These are phyloP conservation scores for Clarireedia homoeocarpa DNA, from an alignment of 2,329 filamentous ascomycete species.

Conservation along the genomic window DNA sequence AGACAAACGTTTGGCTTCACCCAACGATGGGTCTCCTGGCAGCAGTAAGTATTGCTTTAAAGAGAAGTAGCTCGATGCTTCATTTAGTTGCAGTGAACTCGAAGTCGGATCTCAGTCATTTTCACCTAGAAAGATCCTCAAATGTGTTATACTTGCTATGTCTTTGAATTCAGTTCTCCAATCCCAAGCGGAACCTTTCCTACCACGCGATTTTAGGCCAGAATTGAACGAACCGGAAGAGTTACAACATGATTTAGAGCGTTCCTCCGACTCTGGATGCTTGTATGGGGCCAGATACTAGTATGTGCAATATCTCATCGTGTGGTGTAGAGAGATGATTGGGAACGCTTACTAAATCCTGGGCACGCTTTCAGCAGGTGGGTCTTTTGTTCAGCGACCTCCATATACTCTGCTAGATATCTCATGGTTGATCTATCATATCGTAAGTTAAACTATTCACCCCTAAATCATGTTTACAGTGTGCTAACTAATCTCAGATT, in stretches of 20 bases:
- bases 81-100: too few species aligned
- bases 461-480: background rate
- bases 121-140: too few species aligned
- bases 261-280: background rate
- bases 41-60: too few species aligned
- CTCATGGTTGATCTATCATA: background rate
- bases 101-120: too few species aligned
- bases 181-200: too few species aligned
- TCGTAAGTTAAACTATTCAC: background rate
- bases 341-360: background rate
- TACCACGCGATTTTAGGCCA: background rate
- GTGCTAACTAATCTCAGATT: constrained; percentile 4
- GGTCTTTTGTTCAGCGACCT: background rate
- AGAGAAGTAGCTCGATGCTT: too few species aligned
- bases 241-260: background rate
- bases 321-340: background rate
- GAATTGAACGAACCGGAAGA: background rate
- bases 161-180: too few species aligned
- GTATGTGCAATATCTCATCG: background rate
- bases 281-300: background rate
- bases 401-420: background rate
- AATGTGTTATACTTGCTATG: too few species aligned
- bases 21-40: too few species aligned
- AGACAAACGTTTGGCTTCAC: too few species aligned
- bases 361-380: background rate